Conservation (phyloP, 208 protist genomes). For the Leptomonas pyrrhocoris region DNA sequence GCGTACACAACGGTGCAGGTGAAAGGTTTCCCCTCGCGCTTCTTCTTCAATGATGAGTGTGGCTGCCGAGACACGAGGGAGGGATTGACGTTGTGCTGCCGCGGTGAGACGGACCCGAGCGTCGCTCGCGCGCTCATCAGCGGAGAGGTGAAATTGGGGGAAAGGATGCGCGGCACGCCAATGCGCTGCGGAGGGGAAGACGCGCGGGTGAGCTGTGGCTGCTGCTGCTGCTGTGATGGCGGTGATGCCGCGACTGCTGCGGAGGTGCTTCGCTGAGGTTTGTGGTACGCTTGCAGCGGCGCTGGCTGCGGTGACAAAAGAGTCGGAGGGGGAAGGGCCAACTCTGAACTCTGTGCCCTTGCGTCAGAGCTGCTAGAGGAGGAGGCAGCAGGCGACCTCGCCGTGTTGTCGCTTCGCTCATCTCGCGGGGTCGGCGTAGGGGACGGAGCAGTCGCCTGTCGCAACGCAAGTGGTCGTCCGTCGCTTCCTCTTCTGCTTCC, state of each 20-base stretch:
- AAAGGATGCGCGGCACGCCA: conserved; percentile 14
- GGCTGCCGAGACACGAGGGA: background rate
- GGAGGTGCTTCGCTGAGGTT: background rate
- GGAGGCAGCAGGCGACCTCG: background rate
- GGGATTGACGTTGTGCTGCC: background rate
- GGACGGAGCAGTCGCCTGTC: conserved; percentile 23
- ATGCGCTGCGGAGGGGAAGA: conserved; percentile 10
- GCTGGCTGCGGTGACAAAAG: background rate
- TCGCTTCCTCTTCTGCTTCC: background rate
- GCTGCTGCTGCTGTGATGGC: background rate
- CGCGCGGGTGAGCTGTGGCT: background rate
- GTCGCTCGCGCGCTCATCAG: background rate
- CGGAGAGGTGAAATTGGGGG: conserved; percentile 12
- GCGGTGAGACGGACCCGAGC: conserved; percentile 1
- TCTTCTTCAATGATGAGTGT: background rate
- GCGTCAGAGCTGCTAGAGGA: no score
- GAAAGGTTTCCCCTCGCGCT: background rate
- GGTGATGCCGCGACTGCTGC: background rate
- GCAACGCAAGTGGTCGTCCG: background rate
- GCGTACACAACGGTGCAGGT: background rate
- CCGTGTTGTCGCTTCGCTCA: background rate
- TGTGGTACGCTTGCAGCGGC: background rate
- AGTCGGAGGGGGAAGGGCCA: no score
- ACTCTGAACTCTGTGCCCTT: background rate
- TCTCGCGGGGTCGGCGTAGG: conserved; percentile 27